Evolutionary conservation across 345 rosid species (phyloP).

Genomic region (Eucalyptus microcorys): DNA sequence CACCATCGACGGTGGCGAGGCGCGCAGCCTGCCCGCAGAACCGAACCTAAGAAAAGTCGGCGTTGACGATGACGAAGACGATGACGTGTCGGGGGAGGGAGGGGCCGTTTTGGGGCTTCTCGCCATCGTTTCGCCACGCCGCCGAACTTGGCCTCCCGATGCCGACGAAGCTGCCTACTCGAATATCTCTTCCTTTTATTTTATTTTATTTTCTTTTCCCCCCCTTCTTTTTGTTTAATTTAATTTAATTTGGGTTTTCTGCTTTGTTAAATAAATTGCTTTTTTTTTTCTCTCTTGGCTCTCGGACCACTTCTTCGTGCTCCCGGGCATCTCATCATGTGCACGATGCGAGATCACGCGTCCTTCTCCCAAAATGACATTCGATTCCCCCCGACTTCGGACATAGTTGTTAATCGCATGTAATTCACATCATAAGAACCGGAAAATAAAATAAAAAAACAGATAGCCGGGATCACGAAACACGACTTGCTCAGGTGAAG

Average conservation of each 20-base stretch:
- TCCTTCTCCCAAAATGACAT: neutral
- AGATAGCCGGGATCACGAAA: fast-evolving
- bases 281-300: neutral
- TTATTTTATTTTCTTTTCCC: neutral
- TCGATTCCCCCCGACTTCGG: neutral
- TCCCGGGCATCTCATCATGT: neutral
- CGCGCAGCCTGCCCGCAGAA: neutral
- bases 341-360: neutral
- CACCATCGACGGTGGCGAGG: neutral
- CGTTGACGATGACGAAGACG: neutral
- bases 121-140: neutral
- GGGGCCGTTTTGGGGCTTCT: neutral
- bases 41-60: neutral
- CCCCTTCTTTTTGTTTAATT: neutral
- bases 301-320: neutral
- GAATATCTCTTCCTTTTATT: neutral
- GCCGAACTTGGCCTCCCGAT: neutral
- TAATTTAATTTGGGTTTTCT: neutral
- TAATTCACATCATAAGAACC: neutral
- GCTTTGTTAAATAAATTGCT: neutral
- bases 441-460: fast-evolving
- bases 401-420: neutral
- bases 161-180: neutral
- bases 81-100: neutral
- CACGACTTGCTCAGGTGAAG: neutral